These are phyloP conservation scores for Strigomonas galati DNA, from an alignment of 208 protist genomes.

Conservation along the genomic window DNA sequence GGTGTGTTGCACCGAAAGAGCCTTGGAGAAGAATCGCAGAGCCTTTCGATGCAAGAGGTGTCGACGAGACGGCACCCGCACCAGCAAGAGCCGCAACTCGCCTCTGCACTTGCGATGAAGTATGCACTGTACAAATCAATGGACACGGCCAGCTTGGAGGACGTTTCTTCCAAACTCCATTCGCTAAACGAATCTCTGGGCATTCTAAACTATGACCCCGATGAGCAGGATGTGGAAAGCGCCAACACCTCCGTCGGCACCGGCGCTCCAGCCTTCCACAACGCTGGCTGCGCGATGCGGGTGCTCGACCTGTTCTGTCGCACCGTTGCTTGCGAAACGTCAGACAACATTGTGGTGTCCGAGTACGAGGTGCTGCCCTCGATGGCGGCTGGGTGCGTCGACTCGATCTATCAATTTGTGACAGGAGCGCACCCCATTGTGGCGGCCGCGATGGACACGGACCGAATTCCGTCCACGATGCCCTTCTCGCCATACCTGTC, in stretches of 20 bases:
- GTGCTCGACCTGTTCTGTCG: slow-evolving; percentile 77
- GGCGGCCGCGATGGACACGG: slow-evolving; percentile 34
- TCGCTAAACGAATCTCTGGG: slow-evolving; percentile 74
- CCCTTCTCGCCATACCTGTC: slow-evolving; percentile 63
- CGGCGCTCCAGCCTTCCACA: slow-evolving; percentile 11
- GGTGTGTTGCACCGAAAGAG: not conserved
- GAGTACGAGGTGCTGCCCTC: slow-evolving; percentile 80
- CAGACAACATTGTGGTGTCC: slow-evolving; percentile 59
- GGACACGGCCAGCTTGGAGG: slow-evolving; percentile 43
- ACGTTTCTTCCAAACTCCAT: slow-evolving; percentile 60
- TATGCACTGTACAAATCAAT: slow-evolving; percentile 34
- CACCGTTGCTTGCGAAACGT: slow-evolving; percentile 42
- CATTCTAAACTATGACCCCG: slow-evolving; percentile 50
- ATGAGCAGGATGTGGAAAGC: slow-evolving; percentile 20
- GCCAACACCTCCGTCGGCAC: not conserved
- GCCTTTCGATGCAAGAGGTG: not conserved
- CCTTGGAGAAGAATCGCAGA: not conserved
- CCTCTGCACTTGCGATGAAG: slow-evolving; percentile 1
- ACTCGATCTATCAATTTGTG: slow-evolving; percentile 64
- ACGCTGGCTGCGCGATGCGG: slow-evolving; percentile 38
- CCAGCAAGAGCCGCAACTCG: not conserved
- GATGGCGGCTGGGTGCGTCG: slow-evolving; percentile 66
- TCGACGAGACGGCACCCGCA: not conserved
- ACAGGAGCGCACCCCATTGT: slow-evolving; percentile 65
- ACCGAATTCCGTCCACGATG: slow-evolving; percentile 39